phyloP scores from a whole-genome alignment of 805 yeast species.

The Yamadazyma phyllophila region DNA sequence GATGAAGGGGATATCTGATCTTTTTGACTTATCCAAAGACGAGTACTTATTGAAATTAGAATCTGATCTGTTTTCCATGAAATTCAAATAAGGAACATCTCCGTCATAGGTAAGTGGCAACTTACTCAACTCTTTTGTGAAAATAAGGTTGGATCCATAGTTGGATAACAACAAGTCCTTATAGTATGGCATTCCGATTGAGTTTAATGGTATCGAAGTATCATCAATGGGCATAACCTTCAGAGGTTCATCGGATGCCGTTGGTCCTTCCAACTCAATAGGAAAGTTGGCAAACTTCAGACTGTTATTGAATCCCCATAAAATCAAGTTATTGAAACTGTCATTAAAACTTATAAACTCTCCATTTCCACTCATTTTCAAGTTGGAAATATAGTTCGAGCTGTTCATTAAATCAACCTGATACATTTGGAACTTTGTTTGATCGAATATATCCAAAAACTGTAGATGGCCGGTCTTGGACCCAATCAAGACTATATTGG shows the following conservation, averaged over 20 bases:
- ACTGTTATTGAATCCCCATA: constrained; percentile 56
- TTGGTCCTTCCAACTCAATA: constrained; percentile 23
- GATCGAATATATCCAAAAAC: constrained; percentile 79
- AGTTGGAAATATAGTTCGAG: constrained; percentile 37
- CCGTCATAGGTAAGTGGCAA: constrained; percentile 38
- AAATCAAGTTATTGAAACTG: constrained; percentile 55
- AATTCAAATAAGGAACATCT: constrained; percentile 14
- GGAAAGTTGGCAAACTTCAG: constrained; percentile 39
- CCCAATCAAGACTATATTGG: constrained; percentile 71
- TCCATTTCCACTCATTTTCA: constrained; percentile 68
- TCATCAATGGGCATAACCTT: constrained; percentile 39
- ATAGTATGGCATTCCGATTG: constrained; percentile 86
- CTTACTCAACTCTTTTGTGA: constrained; percentile 59
- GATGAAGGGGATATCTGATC: constrained; percentile 12
- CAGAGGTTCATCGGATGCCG: constrained; percentile 44
- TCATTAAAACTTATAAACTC: constrained; percentile 74
- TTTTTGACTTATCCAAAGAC: constrained; percentile 12
- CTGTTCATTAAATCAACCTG: constrained; percentile 53
- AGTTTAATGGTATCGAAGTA: constrained; percentile 57
- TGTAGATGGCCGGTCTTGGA: constrained; percentile 81
- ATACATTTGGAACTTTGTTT: constrained; percentile 60
- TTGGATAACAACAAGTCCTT: constrained; percentile 73
- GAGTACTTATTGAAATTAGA: constrained; percentile 13
- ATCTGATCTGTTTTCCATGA: constrained; percentile 14
- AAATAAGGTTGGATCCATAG: constrained; percentile 67